Base-by-base conservation (phyloP, 2,329 filamentous ascomycete genomes). In the Fusarium concolor region DNA sequence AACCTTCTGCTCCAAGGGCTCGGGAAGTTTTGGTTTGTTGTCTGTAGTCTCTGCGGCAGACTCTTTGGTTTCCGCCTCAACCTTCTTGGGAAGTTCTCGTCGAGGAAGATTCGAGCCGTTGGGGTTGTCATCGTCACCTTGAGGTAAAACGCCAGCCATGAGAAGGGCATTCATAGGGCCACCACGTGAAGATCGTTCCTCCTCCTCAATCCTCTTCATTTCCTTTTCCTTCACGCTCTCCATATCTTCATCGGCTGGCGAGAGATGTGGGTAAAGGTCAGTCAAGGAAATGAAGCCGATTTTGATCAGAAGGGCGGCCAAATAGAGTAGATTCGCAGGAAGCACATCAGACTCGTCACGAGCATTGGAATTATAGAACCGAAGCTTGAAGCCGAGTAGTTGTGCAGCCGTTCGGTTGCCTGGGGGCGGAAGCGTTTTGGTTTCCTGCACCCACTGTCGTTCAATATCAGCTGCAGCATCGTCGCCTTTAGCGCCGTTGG, bases 351-450 rank as follows among this genome's bases (percentile, higher is more conserved):
- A 83, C 54, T 89, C 86, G 62, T 92, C 89, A 56, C 95, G 88
- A 35, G 91, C 89, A 28, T 90, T 84, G 0, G 93, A 96, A 39
- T 93, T 92, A 76, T 99, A 99, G 78, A 97, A 99, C 15, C 93
- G 92, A 50, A 99, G 86, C 79, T 99, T 99, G 85, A 99, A 99
- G 6, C 96, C 96, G 15, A 99, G 89, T 5, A 99, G 86, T 77
- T 98, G 96, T 29, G 96, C 96, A 2, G 96, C 96, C 61, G 96
- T 93, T 42, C 91, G 89, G 76, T 97, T 99, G 29, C 96, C 96
- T 29, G 87, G 85, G 2, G 94, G 93, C 6, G 94, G 94, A 5
- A 96, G 81, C 0, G 92, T 96, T 56, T 90, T 90, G 4, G 95
- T 97, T 61, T 88, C 83, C 66, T 88, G 85, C 71, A 97, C 92